A percentile compares a stretch with the other conserved stretches of the same genome.
phyloP scores from a whole-genome alignment of 139 green algal genomes.

The Volvox africanus region DNA sequence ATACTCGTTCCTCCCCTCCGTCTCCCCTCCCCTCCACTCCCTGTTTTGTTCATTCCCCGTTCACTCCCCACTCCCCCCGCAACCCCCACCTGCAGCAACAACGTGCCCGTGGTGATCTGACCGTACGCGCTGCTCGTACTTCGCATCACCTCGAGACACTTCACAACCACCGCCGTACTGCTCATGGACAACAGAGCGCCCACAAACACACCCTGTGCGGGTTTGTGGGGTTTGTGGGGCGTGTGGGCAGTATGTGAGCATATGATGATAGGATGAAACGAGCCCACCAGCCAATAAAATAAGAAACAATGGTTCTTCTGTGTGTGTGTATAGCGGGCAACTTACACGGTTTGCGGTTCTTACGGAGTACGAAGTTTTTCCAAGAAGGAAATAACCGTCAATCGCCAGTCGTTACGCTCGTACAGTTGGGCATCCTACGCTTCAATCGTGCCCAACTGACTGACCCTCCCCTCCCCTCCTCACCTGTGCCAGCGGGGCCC shows the following conservation, averaged over 20 bases:
- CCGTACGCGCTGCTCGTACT: conserved; percentile 71
- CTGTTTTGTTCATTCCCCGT: no score
- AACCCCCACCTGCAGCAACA: conserved; percentile 45
- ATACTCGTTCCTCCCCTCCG: no score
- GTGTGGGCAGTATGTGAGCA: no score
- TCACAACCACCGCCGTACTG: conserved; percentile 88
- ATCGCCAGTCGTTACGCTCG: no score
- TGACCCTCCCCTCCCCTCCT: not conserved
- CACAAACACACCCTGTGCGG: conserved; percentile 88
- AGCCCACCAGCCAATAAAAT: no score
- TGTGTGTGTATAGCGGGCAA: no score
- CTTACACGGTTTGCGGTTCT: not conserved
- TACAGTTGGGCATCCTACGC: no score
- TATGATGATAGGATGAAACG: no score
- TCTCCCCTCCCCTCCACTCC: no score
- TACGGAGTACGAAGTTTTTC: not conserved
- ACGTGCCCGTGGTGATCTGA: conserved; percentile 87
- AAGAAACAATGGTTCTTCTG: no score
- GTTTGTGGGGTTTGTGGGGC: conserved; percentile 40
- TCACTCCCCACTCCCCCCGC: not conserved
- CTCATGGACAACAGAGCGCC: conserved; percentile 89
- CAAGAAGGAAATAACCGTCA: no score
- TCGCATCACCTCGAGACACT: conserved; percentile 83
- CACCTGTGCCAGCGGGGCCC: conserved; percentile 20
- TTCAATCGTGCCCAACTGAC: no score